Evolutionary conservation across 73 alveolate genomes (phyloP).

Genomic region (Loxodes magnus): DNA sequence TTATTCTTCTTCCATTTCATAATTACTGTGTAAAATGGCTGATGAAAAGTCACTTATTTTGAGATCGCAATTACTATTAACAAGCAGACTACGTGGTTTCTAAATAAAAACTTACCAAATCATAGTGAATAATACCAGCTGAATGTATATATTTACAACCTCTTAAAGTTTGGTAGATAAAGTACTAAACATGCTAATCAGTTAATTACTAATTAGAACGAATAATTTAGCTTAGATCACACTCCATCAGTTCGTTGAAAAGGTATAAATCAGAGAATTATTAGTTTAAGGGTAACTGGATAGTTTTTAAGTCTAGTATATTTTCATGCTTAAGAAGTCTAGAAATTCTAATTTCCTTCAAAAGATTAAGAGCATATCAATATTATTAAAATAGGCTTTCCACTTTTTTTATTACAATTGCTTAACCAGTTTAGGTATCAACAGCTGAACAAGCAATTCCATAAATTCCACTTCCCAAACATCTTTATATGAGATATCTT

Average conservation of each 20-base stretch:
- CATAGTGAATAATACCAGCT: constrained; percentile 88
- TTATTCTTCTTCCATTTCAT: too few relatives aligned
- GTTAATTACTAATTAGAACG: constrained; percentile 70
- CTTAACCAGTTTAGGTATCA: constrained; percentile 54
- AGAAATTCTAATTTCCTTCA: constrained; percentile 69
- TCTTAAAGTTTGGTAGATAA: constrained; percentile 67
- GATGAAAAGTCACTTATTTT: constrained; percentile 79
- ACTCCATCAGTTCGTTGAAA: constrained; percentile 85
- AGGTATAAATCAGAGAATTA: constrained; percentile 77
- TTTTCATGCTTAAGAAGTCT: constrained; percentile 76
- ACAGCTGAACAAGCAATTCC: constrained; percentile 87
- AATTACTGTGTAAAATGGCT: too few relatives aligned
- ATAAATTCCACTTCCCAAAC: constrained; percentile 76
- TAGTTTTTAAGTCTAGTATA: constrained; percentile 49
- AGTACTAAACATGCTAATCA: constrained; percentile 66
- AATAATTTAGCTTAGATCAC: constrained; percentile 82
- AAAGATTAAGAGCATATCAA: constrained; percentile 75
- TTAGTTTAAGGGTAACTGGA: constrained; percentile 74
- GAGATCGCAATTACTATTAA: constrained; percentile 84
- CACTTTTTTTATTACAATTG: constrained; percentile 88
- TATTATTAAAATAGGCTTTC: constrained; percentile 74
- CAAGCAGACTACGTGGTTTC: constrained; percentile 83
- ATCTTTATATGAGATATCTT: constrained; percentile 53
- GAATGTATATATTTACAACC: constrained; percentile 82
- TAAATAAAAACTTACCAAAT: too few relatives aligned